phyloP scores from a whole-genome alignment of 345 rosid genomes.

The Fremontodendron californicum region DNA sequence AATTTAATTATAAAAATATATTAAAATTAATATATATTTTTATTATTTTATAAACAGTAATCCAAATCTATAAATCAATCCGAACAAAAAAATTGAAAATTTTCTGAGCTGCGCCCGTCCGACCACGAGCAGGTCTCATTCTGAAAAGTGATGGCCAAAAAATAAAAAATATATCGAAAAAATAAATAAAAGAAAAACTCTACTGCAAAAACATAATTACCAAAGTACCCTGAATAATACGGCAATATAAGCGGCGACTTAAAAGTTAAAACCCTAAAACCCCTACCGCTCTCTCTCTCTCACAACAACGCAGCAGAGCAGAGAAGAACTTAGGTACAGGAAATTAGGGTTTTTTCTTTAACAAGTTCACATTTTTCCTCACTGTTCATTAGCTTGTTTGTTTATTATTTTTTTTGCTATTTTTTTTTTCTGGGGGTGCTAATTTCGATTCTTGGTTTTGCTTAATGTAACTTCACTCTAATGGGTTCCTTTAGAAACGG shows the following conservation, averaged over 20 bases:
- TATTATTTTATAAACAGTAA: too few relatives aligned
- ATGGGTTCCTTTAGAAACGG: not conserved
- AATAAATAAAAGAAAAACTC: too few relatives aligned
- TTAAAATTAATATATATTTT: too few relatives aligned
- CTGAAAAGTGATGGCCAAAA: too few relatives aligned
- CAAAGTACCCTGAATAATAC: too few relatives aligned
- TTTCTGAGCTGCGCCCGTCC: too few relatives aligned
- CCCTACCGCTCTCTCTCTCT: not conserved
- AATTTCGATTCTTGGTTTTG: not conserved
- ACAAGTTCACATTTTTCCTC: not conserved
- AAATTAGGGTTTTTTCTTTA: not conserved
- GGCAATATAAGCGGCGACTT: not conserved
- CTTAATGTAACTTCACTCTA: not conserved
- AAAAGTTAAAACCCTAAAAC: conserved; percentile 6
- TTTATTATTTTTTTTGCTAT: not conserved
- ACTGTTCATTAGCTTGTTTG: not conserved
- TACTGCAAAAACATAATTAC: too few relatives aligned
- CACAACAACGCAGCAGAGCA: not conserved
- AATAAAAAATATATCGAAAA: too few relatives aligned
- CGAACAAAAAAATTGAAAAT: too few relatives aligned
- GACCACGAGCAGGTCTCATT: too few relatives aligned
- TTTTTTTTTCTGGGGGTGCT: not conserved
- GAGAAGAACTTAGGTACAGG: not conserved
- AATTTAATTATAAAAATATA: too few relatives aligned
- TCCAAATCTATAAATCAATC: too few relatives aligned